phyloP scores from a whole-genome alignment of 768 basidiomycete genomes.

The Tulasnella sp. region DNA sequence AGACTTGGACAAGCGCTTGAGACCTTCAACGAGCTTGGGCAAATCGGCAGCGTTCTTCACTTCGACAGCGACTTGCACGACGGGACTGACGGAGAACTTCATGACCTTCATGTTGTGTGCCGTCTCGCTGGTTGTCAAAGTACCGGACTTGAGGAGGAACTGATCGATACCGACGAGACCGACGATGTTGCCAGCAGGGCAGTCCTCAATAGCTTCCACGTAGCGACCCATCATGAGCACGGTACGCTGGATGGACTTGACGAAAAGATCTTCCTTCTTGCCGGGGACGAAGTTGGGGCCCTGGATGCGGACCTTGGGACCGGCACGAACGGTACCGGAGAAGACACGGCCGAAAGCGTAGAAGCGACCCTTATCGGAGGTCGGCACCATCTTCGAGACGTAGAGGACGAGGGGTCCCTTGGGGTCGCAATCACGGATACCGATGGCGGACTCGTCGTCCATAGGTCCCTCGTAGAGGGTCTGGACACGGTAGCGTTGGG shows the following conservation, averaged over 20 bases:
- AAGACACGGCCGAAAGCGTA: constrained; percentile 99
- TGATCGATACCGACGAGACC: constrained; percentile 99
- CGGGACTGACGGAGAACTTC: constrained; percentile 99
- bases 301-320: constrained; percentile 98
- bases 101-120: constrained; percentile 99
- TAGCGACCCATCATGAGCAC: constrained; percentile 99
- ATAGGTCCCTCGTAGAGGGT: constrained; percentile 99
- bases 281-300: constrained; percentile 98
- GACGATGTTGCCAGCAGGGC: constrained; percentile 96
- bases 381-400: constrained; percentile 99
- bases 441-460: constrained; percentile 99
- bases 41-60: constrained; percentile 99
- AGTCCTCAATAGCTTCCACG: constrained; percentile 98
- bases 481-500: constrained; percentile 97
- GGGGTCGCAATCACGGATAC: constrained; percentile 96
- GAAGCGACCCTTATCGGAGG: constrained; percentile 99
- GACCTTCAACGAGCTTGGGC: constrained; percentile 99
- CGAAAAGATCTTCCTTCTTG: constrained; percentile 95
- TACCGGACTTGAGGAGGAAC: constrained; percentile 99
- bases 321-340: constrained; percentile 93
- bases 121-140: constrained; percentile 93
- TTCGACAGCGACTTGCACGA: constrained; percentile 97
- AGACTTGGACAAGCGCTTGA: constrained; percentile 99
- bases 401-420: constrained; percentile 94
- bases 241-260: constrained; percentile 98